phyloP scores from a whole-genome alignment of 192 early-diverging fungal genomes.

The Mortierella claussenii region DNA sequence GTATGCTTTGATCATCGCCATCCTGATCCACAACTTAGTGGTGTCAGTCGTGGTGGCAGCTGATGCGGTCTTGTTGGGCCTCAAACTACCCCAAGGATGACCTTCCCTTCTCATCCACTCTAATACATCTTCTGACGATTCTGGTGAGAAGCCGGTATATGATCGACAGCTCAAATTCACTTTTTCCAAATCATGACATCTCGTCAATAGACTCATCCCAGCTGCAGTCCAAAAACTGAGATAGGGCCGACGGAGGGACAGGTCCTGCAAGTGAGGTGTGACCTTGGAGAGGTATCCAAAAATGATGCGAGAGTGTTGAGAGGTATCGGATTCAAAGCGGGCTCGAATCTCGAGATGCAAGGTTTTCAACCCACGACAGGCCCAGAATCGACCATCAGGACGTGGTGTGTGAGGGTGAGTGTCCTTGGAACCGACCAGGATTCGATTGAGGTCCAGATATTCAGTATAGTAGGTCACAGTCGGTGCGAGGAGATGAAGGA shows the following conservation, averaged over 20 bases:
- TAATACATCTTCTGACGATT: slow-evolving; percentile 12
- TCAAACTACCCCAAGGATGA: slow-evolving; percentile 20
- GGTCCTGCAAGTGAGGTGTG: slow-evolving; percentile 4
- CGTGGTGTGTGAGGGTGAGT: slow-evolving; percentile 15
- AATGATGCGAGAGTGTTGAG: slow-evolving; percentile 17
- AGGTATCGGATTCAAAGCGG: slow-evolving; percentile 11
- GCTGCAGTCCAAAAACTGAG: slow-evolving; percentile 8
- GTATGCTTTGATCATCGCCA: slow-evolving; percentile 11
- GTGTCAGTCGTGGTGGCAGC: slow-evolving; percentile 2
- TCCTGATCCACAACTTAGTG: slow-evolving; percentile 4
- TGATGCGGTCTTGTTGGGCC: not conserved
- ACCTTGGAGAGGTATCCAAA: slow-evolving; percentile 20
- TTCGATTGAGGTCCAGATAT: slow-evolving; percentile 13
- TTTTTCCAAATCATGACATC: slow-evolving; percentile 9
- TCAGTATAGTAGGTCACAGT: slow-evolving; percentile 22
- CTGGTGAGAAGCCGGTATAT: slow-evolving; percentile 10
- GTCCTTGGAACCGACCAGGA: slow-evolving; percentile 20
- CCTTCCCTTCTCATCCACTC: slow-evolving; percentile 21
- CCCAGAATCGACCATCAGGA: slow-evolving; percentile 19
- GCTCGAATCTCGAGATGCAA: slow-evolving; percentile 20
- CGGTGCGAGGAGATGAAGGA: slow-evolving; percentile 16
- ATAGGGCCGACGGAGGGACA: slow-evolving; percentile 13
- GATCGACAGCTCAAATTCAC: slow-evolving; percentile 15
- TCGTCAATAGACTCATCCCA: slow-evolving; percentile 15
- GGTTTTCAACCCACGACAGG: slow-evolving; percentile 8